Conservation (phyloP, 208 protist genomes). For the Tritrichomonas musculus region DNA sequence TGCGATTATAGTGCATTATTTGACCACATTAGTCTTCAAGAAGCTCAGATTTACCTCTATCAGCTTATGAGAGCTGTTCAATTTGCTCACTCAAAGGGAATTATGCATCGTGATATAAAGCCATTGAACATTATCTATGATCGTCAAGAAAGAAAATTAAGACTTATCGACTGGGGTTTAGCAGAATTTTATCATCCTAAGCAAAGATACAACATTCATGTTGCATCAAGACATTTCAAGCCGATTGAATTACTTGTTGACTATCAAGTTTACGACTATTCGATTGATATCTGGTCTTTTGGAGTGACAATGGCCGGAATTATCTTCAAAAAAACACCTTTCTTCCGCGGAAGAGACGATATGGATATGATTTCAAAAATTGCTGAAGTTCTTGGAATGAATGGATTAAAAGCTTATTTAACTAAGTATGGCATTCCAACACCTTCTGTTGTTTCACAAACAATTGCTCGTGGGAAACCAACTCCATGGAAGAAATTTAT, state of each 20-base stretch:
- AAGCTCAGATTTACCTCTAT: not conserved
- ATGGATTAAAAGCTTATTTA: slow-evolving; percentile 39
- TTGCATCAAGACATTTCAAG: slow-evolving; percentile 97
- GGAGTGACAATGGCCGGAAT: slow-evolving; percentile 96
- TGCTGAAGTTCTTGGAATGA: slow-evolving; percentile 79
- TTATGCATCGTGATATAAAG: slow-evolving; percentile 98
- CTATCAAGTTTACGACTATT: slow-evolving; percentile 95
- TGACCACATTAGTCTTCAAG: not conserved
- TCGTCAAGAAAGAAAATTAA: slow-evolving; percentile 73
- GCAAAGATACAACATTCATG: slow-evolving; percentile 90
- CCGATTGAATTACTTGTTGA: slow-evolving; percentile 92
- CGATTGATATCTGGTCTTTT: slow-evolving; percentile 95
- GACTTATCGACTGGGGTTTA: slow-evolving; percentile 84
- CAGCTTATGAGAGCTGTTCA: slow-evolving; percentile 7
- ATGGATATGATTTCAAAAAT: slow-evolving; percentile 94
- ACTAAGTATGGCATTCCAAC: slow-evolving; percentile 86
- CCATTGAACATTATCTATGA: slow-evolving; percentile 99
- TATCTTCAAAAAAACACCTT: slow-evolving; percentile 92
- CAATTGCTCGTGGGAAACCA: slow-evolving; percentile 68
- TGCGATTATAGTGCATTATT: not conserved
- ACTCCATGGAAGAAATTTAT: slow-evolving; percentile 76
- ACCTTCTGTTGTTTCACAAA: slow-evolving; percentile 64
- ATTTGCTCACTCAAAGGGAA: slow-evolving; percentile 60
- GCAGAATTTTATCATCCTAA: slow-evolving; percentile 97
- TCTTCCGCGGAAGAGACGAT: slow-evolving; percentile 95